Percentiles rank a stretch among this genome's conserved stretches.
phyloP scores from a whole-genome alignment of 768 basidiomycete species.

The Termitomyces titanicus region DNA sequence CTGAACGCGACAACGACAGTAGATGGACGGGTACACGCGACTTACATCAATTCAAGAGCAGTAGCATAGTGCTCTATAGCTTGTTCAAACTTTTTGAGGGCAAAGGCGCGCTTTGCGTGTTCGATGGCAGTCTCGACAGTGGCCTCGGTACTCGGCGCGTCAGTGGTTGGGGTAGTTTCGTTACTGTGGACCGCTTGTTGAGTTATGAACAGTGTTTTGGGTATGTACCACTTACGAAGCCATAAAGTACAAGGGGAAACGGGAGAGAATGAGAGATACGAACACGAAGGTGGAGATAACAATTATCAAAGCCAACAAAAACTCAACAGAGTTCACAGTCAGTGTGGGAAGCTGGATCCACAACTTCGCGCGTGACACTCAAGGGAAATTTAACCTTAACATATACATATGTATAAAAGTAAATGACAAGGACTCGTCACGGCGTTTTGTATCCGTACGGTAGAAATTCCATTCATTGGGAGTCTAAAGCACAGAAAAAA shows the following conservation, averaged over 20 bases:
- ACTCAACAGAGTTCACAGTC: neutral
- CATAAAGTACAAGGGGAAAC: neutral
- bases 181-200: conserved; percentile 1
- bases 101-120: conserved; percentile 85
- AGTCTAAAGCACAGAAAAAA: neutral
- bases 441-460: too few relatives aligned
- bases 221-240: conserved; percentile 6
- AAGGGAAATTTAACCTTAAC: too few relatives aligned
- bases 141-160: conserved; percentile 22
- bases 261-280: neutral
- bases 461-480: conserved; percentile 3
- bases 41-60: conserved; percentile 81
- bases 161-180: conserved; percentile 6
- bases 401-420: too few relatives aligned
- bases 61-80: conserved; percentile 82
- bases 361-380: too few relatives aligned
- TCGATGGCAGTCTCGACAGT: conserved; percentile 61
- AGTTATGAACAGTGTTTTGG: neutral
- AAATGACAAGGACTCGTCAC: too few relatives aligned
- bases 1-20: conserved; percentile 3
- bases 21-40: conserved; percentile 27
- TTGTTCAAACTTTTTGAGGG: conserved; percentile 81
- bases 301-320: neutral
- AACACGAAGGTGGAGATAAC: neutral
- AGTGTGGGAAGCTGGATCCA: conserved; percentile 3